These are phyloP conservation scores for Xylaria venustula DNA, from an alignment of 495 filamentous ascomycete species.

Conservation along the genomic window DNA sequence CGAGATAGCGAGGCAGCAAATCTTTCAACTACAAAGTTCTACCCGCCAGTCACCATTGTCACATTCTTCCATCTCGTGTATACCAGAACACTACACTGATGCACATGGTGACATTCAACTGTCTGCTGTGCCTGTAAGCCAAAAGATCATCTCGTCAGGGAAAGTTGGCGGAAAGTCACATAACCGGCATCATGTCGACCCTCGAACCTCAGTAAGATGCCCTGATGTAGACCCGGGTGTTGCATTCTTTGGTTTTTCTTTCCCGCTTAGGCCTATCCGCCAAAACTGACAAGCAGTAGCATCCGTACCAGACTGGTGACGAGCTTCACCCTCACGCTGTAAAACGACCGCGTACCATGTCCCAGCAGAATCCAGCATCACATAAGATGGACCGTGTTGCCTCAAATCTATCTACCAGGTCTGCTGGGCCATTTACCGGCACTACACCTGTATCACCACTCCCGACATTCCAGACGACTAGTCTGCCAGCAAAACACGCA, in stretches of 20 bases:
- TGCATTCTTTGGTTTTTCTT: too few relatives aligned
- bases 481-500: slow-evolving; percentile 19
- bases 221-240: slow-evolving; percentile 4
- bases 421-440: slow-evolving; percentile 29
- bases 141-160: slow-evolving; percentile 26
- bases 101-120: slow-evolving; percentile 30
- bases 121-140: slow-evolving; percentile 22
- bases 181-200: slow-evolving; percentile 24
- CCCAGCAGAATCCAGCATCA: slow-evolving; percentile 26
- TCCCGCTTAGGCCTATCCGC: neutral
- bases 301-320: slow-evolving; percentile 21
- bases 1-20: slow-evolving; percentile 26
- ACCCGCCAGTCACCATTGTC: slow-evolving; percentile 33
- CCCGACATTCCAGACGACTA: slow-evolving; percentile 13
- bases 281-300: slow-evolving; percentile 23
- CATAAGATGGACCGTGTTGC: slow-evolving; percentile 30
- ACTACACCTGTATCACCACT: slow-evolving; percentile 24
- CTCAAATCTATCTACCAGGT: slow-evolving; percentile 30
- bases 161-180: slow-evolving; percentile 27
- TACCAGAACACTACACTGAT: slow-evolving; percentile 18
- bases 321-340: slow-evolving; percentile 22
- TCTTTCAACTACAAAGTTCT: slow-evolving; percentile 32
- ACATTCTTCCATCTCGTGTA: slow-evolving; percentile 17
- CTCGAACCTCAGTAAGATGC: slow-evolving; percentile 26
- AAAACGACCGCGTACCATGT: slow-evolving; percentile 34